Conservation (phyloP, 2,329 filamentous ascomycete genomes). For the Pezicula radicicola region DNA sequence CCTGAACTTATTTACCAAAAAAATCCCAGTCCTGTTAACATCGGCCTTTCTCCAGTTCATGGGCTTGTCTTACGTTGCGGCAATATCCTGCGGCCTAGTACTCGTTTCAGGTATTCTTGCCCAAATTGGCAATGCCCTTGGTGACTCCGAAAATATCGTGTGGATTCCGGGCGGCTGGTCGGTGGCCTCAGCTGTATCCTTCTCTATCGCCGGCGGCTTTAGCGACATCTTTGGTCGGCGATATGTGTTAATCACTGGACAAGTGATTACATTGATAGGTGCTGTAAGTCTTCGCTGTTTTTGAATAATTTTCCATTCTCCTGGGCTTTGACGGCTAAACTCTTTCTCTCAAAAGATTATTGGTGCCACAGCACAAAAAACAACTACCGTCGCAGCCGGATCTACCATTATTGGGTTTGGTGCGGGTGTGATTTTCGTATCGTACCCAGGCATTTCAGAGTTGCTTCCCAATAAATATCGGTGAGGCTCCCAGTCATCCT, state of each 20-base stretch:
- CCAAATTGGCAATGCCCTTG: conserved; percentile 19
- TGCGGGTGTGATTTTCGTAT: conserved; percentile 30
- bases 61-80: too few relatives aligned
- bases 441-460: conserved; percentile 35
- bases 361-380: conserved; percentile 21
- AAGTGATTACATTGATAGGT: conserved; percentile 20
- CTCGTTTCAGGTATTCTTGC: conserved; percentile 21
- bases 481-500: conserved; percentile 22
- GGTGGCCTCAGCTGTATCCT: conserved; percentile 23
- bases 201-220: conserved; percentile 30
- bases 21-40: too few relatives aligned
- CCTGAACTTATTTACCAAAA: too few relatives aligned
- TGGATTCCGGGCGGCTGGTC: conserved; percentile 28
- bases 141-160: conserved; percentile 19
- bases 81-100: too few relatives aligned
- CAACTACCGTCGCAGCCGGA: conserved; percentile 23
- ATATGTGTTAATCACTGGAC: conserved; percentile 24
- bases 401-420: conserved; percentile 30
- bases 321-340: conserved; percentile 18
- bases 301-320: too few relatives aligned
- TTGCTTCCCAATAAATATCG: conserved; percentile 41
- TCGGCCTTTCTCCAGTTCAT: too few relatives aligned
- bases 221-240: conserved; percentile 34
- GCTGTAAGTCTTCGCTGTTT: conserved; percentile 17
- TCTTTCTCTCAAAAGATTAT: conserved; percentile 20